Base-by-base conservation (phyloP, 345 rosid species). In the Eucalyptus coolabah region DNA sequence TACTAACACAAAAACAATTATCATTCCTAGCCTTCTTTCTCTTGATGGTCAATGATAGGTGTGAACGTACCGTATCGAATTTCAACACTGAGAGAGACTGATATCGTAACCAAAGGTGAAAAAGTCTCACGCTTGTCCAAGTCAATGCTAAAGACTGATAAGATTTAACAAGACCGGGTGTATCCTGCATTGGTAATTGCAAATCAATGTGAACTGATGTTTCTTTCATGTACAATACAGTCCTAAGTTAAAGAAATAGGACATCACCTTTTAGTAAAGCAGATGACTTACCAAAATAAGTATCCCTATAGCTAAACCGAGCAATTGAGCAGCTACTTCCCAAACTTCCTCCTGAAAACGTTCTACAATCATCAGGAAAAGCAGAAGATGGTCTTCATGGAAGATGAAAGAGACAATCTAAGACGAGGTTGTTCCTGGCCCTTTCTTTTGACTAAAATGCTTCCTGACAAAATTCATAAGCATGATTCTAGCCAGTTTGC, bases 281-380 rank as follows among this genome's bases (percentile, higher is more conserved):
- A 88, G 6, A 77, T 77, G 65, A 88, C 92, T 89, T 92, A 98
- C 99, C 95, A 98, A 95, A 91, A 98, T 91, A 91, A 98, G 87
- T 91, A 98, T 95, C 89, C 99, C 99, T 59, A 98, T 88, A 72
- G 92, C 95, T 91, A 98, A 99, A 88, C 99, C 99, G 90, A 97
- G 92, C 93, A 97, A 91, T 93, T 98, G 98, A 89, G 99, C 99
- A 90, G 93, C 94, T 92, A 98, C 99, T 95, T 97, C 99, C 99
- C 99, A 98, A 89, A 98, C 98, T 93, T 98, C 99, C 91, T 98
- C 99, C 99, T 97, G 95, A 93, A 87, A 77, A 77, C 85, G 40
- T 40, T 40, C 85, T 77, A 40, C 85, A 40, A 37, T 77, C 47
- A 77, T 77, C 47, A 77, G 85, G 30, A 77, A 23, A 77, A 77